Evolutionary conservation across 371 early-diverging fungal species (phyloP).

Genomic region (Apophysomyces variabilis): DNA sequence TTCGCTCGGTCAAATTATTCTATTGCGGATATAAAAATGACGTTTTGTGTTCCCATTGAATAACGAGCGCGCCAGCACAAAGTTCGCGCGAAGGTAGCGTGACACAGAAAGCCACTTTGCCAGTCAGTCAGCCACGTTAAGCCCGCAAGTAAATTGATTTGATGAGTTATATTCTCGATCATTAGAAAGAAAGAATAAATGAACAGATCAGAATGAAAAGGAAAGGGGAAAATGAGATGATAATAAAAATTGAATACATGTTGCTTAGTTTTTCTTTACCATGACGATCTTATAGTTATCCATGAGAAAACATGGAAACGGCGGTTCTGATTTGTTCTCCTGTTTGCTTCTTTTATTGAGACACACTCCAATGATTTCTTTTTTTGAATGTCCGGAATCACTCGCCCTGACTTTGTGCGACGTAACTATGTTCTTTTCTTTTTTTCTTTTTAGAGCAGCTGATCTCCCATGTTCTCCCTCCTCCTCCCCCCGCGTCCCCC

Average conservation of each 20-base stretch:
- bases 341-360: constrained; percentile 5
- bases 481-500: no score
- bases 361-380: constrained; percentile 8
- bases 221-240: neutral
- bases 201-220: neutral
- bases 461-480: constrained; percentile 1
- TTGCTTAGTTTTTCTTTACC: no score
- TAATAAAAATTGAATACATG: neutral
- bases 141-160: neutral
- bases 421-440: neutral
- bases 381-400: constrained; percentile 10
- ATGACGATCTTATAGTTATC: constrained; percentile 6
- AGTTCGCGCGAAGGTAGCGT: constrained; percentile 2
- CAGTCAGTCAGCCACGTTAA: constrained; percentile 1
- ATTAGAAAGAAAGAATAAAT: neutral
- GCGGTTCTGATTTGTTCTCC: constrained; percentile 4
- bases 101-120: constrained; percentile 5
- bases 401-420: constrained; percentile 8
- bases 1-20: neutral
- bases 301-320: constrained; percentile 6
- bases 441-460: neutral
- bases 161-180: neutral
- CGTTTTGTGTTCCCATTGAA: constrained; percentile 7
- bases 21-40: constrained; percentile 1
- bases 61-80: constrained; percentile 5